Evolutionary conservation across 2,329 filamentous ascomycete genomes (phyloP).

Genomic region (Xenoacremonium recifei): DNA sequence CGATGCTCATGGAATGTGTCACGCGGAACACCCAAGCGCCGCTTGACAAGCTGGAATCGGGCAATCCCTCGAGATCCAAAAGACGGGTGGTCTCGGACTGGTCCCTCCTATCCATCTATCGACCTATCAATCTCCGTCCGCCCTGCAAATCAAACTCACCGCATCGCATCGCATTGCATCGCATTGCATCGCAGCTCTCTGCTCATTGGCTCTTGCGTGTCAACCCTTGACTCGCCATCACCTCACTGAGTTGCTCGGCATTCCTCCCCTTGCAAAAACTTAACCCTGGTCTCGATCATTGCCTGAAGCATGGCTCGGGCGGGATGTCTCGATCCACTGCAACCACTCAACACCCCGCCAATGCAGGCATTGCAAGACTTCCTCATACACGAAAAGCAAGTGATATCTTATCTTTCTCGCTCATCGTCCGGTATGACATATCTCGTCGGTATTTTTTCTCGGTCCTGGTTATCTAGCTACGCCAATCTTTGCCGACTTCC

Average conservation of each 20-base stretch:
- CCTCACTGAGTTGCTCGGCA: slow-evolving; percentile 1
- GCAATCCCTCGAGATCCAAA: slow-evolving; percentile 2
- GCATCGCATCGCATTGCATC: slow-evolving; percentile 4
- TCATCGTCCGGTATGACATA: too few species aligned
- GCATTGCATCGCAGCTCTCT: slow-evolving; percentile 4
- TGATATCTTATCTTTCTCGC: too few species aligned
- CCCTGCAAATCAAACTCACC: slow-evolving; percentile 9
- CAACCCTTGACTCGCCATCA: slow-evolving; percentile 3
- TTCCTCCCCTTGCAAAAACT: slow-evolving; percentile 1
- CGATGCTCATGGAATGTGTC: slow-evolving; percentile 10
- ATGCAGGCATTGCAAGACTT: too few species aligned
- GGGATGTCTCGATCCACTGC: too few species aligned
- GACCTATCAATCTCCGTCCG: not conserved
- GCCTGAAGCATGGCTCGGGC: too few species aligned
- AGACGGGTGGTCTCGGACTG: slow-evolving; percentile 2
- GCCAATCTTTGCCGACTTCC: too few species aligned
- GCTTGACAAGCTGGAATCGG: slow-evolving; percentile 8
- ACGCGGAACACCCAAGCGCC: slow-evolving; percentile 6
- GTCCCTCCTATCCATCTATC: slow-evolving; percentile 2
- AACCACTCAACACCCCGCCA: too few species aligned
- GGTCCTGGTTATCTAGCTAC: too few species aligned
- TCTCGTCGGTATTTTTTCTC: too few species aligned
- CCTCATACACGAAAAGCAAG: too few species aligned
- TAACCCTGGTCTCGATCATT: not conserved
- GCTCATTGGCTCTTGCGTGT: slow-evolving; percentile 1